A percentile compares a stretch with the other conserved stretches of the same genome.
Evolutionary conservation across 1,284 basidiomycete genomes (phyloP).

Genomic region (Termitomyces sp.): DNA sequence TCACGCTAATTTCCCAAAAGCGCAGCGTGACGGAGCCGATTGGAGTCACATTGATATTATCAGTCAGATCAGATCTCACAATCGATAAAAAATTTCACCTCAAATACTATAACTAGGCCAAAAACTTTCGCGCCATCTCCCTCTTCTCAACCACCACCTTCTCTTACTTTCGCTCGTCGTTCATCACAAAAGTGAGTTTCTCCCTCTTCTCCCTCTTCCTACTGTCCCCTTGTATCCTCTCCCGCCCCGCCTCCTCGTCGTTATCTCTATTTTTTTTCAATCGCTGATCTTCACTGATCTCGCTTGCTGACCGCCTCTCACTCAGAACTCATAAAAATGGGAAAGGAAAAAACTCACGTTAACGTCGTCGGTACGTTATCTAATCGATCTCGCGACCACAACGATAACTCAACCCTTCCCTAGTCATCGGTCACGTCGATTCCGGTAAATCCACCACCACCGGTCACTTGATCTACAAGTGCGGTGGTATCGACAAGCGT

Average conservation of each 20-base stretch:
- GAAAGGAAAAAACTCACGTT: constrained; percentile 86
- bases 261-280: constrained; percentile 14
- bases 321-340: constrained; percentile 64
- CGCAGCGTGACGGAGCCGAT: constrained; percentile 4
- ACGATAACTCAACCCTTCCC: constrained; percentile 26
- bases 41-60: constrained; percentile 35
- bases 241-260: constrained; percentile 11
- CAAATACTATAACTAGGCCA: constrained; percentile 51
- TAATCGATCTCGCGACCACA: constrained; percentile 22
- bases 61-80: constrained; percentile 38
- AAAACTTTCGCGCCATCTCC: constrained; percentile 35
- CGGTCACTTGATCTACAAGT: constrained; percentile 99
- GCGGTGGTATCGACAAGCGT: constrained; percentile 99
- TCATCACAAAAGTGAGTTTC: constrained; percentile 42
- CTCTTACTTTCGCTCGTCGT: constrained; percentile 30
- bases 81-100: constrained; percentile 53
- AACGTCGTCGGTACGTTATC: constrained; percentile 82
- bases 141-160: constrained; percentile 48
- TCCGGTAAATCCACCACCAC: constrained; percentile 99
- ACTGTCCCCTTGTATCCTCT: constrained; percentile 16
- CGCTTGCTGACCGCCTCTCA: constrained; percentile 22
- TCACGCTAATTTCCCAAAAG: constrained; percentile 4
- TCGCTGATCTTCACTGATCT: constrained; percentile 26
- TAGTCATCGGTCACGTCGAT: constrained; percentile 96
- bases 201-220: constrained; percentile 11